Evolutionary conservation across 768 basidiomycete species (phyloP), one percentile per base, ranked within the genome.

Genomic region (Hypholoma sublateritium): DNA sequence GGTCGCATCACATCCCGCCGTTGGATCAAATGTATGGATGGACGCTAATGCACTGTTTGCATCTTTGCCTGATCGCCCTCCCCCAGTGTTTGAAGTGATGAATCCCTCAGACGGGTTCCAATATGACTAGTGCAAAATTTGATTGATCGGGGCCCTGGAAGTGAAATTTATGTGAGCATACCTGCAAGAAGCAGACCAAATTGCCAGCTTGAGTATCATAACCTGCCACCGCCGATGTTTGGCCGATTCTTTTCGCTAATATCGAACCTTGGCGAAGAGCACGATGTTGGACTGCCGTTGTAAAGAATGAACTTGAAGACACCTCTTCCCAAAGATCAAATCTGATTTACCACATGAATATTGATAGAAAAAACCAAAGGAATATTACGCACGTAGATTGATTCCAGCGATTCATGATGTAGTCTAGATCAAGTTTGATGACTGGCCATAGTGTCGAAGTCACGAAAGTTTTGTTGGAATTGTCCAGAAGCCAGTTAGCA

Each of bases 261-360:
- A 77, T 60, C 4, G 83, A 77, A 19, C 91, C 91, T 67, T 89
- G 79, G 24, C 86, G 85, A 35, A 93, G 73, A 5, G 89, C 79
- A 22, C 85, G 83, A 65, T 91, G 89, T 61, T 92, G 91, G 0
- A 87, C 84, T 2, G 87, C 86, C 0, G 88, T 83, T 4, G 92
- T 93, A 69, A 90, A 93, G 78, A 91, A 94, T 3, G 88, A 91
- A n/a, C 84, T 82, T 0, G 87, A 87, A 3, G 74, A 66, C 28
- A 90, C 70, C 68, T 91, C 88, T 67, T 90, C 88, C 88, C 89
- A 90, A 0, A 90, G 75, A 67, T 91, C 88, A 65, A 85, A 89
- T 4, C 85, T 86, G 50, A 13, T 22, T 19, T 32, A 47, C 9
- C 12, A 9, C 41, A 7, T 56, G n/a, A 48, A 28, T 24, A 45